Evolutionary conservation across 1,139 yeast genomes (phyloP).

Genomic region (Pichia sp.): DNA sequence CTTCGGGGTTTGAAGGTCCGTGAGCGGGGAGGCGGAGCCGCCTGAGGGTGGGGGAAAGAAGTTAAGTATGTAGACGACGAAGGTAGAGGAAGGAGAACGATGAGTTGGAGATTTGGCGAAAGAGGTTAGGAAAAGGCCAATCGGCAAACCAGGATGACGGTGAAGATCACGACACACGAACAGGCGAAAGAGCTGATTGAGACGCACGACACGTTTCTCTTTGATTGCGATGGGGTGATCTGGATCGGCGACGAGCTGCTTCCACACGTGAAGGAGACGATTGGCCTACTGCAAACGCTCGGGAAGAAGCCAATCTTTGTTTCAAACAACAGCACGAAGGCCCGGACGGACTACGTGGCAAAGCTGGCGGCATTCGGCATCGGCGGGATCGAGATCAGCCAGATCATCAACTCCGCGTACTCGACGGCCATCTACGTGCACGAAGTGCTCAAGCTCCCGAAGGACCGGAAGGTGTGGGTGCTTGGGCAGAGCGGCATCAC

Average conservation of each 20-base stretch:
- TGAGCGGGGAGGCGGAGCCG: background rate
- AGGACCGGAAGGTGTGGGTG: constrained; percentile 74
- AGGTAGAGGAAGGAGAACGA: background rate
- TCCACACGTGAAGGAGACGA: constrained; percentile 67
- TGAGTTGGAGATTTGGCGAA: background rate
- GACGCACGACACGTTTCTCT: constrained; percentile 72
- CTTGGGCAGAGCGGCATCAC: constrained; percentile 81
- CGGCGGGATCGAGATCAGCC: constrained; percentile 50
- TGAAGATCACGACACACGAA: constrained; percentile 42
- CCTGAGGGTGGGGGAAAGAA: background rate
- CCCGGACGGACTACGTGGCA: constrained; percentile 67
- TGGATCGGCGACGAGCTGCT: constrained; percentile 79
- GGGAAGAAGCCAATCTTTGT: constrained; percentile 79
- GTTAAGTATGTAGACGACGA: background rate
- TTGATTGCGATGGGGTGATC: constrained; percentile 92
- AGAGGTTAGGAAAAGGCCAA: too few species aligned
- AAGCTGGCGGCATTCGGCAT: constrained; percentile 79
- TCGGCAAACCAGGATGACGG: constrained; percentile 21
- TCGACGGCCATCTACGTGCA: constrained; percentile 85
- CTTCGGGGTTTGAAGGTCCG: background rate
- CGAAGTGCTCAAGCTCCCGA: constrained; percentile 63
- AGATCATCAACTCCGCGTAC: constrained; percentile 86
- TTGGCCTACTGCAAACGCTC: constrained; percentile 46
- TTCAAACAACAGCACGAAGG: constrained; percentile 91
- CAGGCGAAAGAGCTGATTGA: constrained; percentile 53